Evolutionary conservation across 2,329 filamentous ascomycete genomes (phyloP).

Genomic region (Fusarium poae): DNA sequence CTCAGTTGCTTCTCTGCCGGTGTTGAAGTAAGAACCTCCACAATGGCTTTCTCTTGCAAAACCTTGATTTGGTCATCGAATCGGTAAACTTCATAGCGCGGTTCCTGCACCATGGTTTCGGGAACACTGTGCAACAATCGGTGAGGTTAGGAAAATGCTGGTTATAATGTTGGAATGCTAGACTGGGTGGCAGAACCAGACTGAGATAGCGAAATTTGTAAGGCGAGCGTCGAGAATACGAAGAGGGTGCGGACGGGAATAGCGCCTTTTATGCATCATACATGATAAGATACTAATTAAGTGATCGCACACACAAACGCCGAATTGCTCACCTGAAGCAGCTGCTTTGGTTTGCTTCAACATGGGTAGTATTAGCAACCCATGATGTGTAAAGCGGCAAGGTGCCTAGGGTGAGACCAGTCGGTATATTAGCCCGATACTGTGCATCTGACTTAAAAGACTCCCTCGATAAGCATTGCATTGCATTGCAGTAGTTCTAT

Average conservation of each 20-base stretch:
- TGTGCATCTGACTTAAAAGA: constrained; percentile 11
- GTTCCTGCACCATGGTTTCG: constrained; percentile 23
- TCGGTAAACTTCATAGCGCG: constrained; percentile 19
- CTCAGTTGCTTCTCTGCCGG: constrained; percentile 27
- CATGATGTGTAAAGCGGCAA: constrained; percentile 25
- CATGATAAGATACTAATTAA: constrained; percentile 11
- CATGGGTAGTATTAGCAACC: constrained; percentile 17
- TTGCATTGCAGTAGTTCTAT: constrained; percentile 34
- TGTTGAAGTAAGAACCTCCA: constrained; percentile 31
- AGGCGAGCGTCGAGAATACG: neutral
- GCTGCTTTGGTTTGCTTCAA: constrained; percentile 19
- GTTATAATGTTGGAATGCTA: neutral
- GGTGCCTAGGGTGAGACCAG: constrained; percentile 25
- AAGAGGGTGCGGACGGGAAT: neutral
- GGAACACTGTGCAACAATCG: neutral
- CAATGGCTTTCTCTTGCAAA: constrained; percentile 29
- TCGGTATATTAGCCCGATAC: constrained; percentile 17
- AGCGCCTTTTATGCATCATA: constrained; percentile 26
- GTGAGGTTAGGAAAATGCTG: neutral
- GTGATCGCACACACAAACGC: constrained; percentile 3
- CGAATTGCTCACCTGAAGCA: neutral
- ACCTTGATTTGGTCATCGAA: constrained; percentile 23
- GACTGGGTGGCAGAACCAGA: neutral
- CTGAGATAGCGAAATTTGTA: neutral
- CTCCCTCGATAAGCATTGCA: constrained; percentile 35